Evolutionary conservation across 768 basidiomycete species (phyloP).

Genomic region (Artomyces pyxidatus): DNA sequence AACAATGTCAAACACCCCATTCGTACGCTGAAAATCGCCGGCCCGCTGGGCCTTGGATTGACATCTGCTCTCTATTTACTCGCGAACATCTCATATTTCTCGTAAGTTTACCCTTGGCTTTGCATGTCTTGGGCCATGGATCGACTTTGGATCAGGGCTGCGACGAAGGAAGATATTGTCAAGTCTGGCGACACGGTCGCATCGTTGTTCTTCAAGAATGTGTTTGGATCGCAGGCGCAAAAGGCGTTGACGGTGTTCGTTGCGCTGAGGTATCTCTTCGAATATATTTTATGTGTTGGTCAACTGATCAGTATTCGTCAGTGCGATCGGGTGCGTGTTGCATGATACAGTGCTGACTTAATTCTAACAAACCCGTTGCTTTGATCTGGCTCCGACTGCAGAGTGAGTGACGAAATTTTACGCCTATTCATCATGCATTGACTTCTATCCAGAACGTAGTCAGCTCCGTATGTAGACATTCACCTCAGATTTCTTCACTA

Average conservation of each 20-base stretch:
- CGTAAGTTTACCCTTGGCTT: slow-evolving; percentile 21
- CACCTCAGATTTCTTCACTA: background rate
- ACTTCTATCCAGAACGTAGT: slow-evolving; percentile 13
- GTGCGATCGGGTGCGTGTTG: too few relatives aligned
- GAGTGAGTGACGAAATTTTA: too few relatives aligned
- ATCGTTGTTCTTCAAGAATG: slow-evolving; percentile 48
- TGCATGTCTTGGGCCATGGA: background rate
- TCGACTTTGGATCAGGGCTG: too few relatives aligned
- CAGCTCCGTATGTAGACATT: background rate
- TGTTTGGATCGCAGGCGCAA: slow-evolving; percentile 46
- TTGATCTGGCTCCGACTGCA: too few relatives aligned
- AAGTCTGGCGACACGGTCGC: slow-evolving; percentile 47
- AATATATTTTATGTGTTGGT: too few relatives aligned
- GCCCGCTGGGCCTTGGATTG: slow-evolving; percentile 48
- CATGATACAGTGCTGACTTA: too few relatives aligned
- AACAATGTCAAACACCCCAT: slow-evolving; percentile 55
- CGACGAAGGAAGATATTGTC: slow-evolving; percentile 41
- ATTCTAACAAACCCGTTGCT: too few relatives aligned
- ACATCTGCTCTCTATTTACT: slow-evolving; percentile 46
- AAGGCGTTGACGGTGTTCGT: slow-evolving; percentile 50
- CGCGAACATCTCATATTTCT: slow-evolving; percentile 52
- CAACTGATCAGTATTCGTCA: too few relatives aligned
- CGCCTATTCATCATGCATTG: too few relatives aligned
- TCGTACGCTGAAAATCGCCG: slow-evolving; percentile 54
- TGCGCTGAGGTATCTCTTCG: slow-evolving; percentile 43